Conservation (phyloP, 176 grass and related monocot species). For the Hsuehochloa calcarea region DNA sequence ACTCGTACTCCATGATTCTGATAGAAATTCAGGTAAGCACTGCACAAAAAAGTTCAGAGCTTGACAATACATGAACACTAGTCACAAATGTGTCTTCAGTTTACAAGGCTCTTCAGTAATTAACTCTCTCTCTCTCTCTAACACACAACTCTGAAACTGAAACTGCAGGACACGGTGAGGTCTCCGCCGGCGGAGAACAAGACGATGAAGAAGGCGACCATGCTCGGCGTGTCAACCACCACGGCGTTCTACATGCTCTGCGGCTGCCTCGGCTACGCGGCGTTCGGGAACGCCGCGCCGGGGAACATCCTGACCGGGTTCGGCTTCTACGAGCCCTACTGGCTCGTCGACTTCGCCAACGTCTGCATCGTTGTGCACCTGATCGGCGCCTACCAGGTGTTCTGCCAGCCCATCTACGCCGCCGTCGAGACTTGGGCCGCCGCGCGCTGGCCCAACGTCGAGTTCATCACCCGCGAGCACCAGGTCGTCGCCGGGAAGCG, state of each 20-base stretch:
- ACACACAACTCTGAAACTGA: background rate
- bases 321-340: conserved; percentile 85
- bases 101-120: background rate
- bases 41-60: background rate
- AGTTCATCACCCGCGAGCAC: conserved; percentile 49
- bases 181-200: conserved; percentile 79
- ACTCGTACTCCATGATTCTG: conserved; percentile 89
- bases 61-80: background rate
- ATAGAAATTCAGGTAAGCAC: conserved; percentile 78
- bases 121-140: no score
- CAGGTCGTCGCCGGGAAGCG: conserved; percentile 16
- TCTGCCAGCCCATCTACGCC: conserved; percentile 74
- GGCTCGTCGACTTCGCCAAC: conserved; percentile 82
- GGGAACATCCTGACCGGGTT: conserved; percentile 94
- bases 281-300: conserved; percentile 67
- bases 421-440: conserved; percentile 50
- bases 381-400: conserved; percentile 82
- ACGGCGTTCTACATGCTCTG: conserved; percentile 81
- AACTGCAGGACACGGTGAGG: conserved; percentile 73
- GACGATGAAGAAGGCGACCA: conserved; percentile 76
- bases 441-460: conserved; percentile 38
- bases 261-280: conserved; percentile 81
- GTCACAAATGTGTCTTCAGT: background rate
- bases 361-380: conserved; percentile 84
- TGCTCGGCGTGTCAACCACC: conserved; percentile 70